Evolutionary conservation across 2,329 filamentous ascomycete species (phyloP).

Genomic region (Aspergillus sp.): DNA sequence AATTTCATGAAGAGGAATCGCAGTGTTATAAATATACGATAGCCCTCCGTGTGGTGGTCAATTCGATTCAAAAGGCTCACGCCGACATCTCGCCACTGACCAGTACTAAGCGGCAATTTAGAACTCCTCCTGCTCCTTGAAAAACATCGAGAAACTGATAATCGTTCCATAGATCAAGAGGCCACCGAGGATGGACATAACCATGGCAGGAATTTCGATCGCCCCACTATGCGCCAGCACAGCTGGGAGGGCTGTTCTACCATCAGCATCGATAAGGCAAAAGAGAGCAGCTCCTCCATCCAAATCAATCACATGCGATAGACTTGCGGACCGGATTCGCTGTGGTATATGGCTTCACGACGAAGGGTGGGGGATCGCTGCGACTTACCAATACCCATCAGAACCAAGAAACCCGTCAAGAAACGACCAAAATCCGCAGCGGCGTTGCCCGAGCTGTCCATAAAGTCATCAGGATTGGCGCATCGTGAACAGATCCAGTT

Average conservation of each 20-base stretch:
- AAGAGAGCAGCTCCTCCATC: neutral
- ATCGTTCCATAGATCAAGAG: constrained; percentile 96
- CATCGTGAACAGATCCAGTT: constrained; percentile 94
- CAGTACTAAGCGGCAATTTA: constrained; percentile 38
- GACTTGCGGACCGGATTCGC: neutral
- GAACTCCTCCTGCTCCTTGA: constrained; percentile 96
- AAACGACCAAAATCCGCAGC: constrained; percentile 93
- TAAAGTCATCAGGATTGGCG: constrained; percentile 92
- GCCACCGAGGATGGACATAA: constrained; percentile 92
- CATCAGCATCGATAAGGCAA: constrained; percentile 1
- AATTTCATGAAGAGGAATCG: constrained; percentile 16
- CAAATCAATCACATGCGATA: neutral
- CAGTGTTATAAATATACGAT: constrained; percentile 6
- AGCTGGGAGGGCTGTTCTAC: constrained; percentile 69
- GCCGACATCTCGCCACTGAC: neutral
- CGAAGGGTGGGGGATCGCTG: neutral
- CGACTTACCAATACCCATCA: constrained; percentile 91
- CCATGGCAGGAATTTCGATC: constrained; percentile 80
- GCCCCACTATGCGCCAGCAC: constrained; percentile 83
- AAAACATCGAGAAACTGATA: constrained; percentile 97
- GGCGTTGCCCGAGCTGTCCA: constrained; percentile 76
- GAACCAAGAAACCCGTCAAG: constrained; percentile 88
- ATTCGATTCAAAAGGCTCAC: neutral
- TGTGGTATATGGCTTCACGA: neutral
- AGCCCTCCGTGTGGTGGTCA: no score